A percentile compares a stretch with the other conserved stretches of the same genome.
phyloP scores from a whole-genome alignment of 257 asterid genomes.

The Jaltomata sinuosa region DNA sequence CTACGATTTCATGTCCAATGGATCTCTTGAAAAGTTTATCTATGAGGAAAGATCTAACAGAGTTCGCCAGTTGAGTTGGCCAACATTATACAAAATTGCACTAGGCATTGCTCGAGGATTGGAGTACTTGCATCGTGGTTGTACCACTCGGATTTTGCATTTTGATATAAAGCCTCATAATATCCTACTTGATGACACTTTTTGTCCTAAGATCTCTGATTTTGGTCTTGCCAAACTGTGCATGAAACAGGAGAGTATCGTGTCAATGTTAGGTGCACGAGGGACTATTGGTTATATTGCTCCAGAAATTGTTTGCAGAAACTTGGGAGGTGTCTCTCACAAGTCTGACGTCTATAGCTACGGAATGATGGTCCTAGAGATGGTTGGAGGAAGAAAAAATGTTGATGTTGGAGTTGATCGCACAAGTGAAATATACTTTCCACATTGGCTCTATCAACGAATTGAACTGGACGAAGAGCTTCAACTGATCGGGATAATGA shows the following conservation, averaged over 20 bases:
- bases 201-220: constrained; percentile 17
- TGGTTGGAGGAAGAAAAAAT: too few species aligned
- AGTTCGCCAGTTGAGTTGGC: neutral
- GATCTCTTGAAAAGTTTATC: constrained; percentile 24
- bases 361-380: too few species aligned
- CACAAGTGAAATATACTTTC: constrained; percentile 12
- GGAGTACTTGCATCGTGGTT: constrained; percentile 14
- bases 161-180: constrained; percentile 31
- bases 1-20: constrained; percentile 35
- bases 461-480: neutral
- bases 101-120: constrained; percentile 26
- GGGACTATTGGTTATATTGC: constrained; percentile 13
- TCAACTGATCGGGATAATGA: neutral
- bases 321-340: too few species aligned
- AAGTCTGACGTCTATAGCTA: too few species aligned
- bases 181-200: constrained; percentile 19
- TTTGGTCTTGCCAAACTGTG: constrained; percentile 24
- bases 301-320: neutral
- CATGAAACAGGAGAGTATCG: neutral
- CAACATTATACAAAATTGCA: constrained; percentile 10
- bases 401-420: neutral
- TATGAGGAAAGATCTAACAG: neutral
- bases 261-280: constrained; percentile 10
- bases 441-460: constrained; percentile 15
- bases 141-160: constrained; percentile 12